Base-by-base conservation (phyloP, 139 green algal species). In the Chlorokybus atmophyticus region DNA sequence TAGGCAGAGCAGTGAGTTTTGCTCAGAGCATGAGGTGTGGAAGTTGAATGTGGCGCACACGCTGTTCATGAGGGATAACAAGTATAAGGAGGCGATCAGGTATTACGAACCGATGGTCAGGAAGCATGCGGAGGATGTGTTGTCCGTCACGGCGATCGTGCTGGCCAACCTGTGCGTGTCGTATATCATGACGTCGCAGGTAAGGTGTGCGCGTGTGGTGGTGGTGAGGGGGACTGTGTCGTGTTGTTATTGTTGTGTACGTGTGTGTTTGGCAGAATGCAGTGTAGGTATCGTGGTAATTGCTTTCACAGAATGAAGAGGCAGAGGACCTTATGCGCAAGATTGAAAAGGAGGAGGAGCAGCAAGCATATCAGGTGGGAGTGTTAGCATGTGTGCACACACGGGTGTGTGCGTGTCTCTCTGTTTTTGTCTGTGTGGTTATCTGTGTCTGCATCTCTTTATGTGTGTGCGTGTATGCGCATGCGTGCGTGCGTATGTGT, bases 91-190 rank as follows among this genome's bases (percentile, higher is more conserved):
- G 62, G 79, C 79, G 4, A 85, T 85, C 60, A 48, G 50, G 32
- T 76, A 86, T 62, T 91, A 91, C 44, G 77, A 87, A 59, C 77
- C 77, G 3, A 67, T 87, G 55, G 77, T 82, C 25, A 75, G 75
- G 55, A 71, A 75, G 39, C 76, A 83, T 56, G 39, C 25, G 0
- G 73, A 75, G 23, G 63, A 59, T 56, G 66, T 93, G 48, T 64
- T 92, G 30, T 61, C 64, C 2, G 75, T 89, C 29, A 82, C 82
- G 4, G 82, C 85, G 35, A 87, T 89, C 44, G 80, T 90, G 39
- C 74, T 94, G 52, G 85, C 84, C 60, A 94, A 94, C 77, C 75
- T 93, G 21, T 94, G 85, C 61, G 84, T 92, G n/a, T 77, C 72
- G 32, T 87, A 86, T 68, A 90, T 94, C 77, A 86, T 94, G 74